Conservation (phyloP, 2,329 filamentous ascomycete species). For the Fusarium denticulatum region DNA sequence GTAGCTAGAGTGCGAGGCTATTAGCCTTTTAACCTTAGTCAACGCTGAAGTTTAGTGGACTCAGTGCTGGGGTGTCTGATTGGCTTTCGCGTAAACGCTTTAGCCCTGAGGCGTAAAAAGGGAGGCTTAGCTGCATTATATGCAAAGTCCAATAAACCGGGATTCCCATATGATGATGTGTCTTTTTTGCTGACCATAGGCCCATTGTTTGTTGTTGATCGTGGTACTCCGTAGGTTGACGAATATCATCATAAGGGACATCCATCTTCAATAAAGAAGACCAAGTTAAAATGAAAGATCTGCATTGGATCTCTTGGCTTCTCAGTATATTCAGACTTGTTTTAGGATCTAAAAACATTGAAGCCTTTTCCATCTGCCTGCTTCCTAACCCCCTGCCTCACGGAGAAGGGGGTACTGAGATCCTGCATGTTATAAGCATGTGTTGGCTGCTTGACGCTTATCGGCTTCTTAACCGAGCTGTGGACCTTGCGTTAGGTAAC, state of each 20-base stretch:
- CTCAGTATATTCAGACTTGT: background rate
- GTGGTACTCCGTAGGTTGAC: background rate
- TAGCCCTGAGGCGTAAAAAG: background rate
- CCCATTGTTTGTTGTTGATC: background rate
- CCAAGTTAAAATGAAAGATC: background rate
- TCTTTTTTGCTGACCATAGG: background rate
- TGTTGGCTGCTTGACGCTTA: background rate
- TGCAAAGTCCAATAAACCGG: accelerated
- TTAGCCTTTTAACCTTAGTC: background rate
- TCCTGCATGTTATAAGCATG: too few relatives aligned
- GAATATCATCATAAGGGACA: background rate
- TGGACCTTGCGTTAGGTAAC: background rate
- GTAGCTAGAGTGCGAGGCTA: background rate
- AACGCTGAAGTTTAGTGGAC: background rate
- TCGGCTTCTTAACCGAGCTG: background rate
- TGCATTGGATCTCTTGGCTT: background rate
- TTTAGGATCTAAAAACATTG: accelerated
- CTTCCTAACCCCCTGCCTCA: background rate
- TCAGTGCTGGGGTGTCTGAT: background rate
- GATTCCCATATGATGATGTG: background rate
- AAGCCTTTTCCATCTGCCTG: background rate
- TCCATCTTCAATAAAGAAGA: background rate
- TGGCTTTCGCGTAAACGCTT: background rate
- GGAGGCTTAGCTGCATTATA: background rate
- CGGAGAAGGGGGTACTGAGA: too few relatives aligned